Evolutionary conservation across 441 rosid species (phyloP), one percentile per base, ranked within the genome.

Genomic region (Adansonia rubrostipa): DNA sequence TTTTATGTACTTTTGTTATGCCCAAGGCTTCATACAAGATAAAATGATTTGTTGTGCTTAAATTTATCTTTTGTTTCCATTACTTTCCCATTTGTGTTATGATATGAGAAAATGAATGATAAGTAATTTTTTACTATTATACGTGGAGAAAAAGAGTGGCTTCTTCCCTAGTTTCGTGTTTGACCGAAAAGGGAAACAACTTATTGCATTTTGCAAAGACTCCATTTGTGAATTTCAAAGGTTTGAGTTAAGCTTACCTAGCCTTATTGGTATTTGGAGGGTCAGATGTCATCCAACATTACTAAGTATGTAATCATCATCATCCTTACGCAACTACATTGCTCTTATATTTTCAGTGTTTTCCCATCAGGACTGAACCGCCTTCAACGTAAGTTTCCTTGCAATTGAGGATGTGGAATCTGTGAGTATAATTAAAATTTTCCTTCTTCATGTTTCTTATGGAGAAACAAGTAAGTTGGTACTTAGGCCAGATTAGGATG

Each of bases 351-450:
- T 77, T 71, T 20, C 72, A 70, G 76, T 63, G 60, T 76, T 61
- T 68, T 44, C 53, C 61, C 78, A 51, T 81, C 78, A 0, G 92
- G 95, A 20, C 80, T 93, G 79, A 70, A 82, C 69, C 90, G 98
- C 80, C 92, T 93, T 65, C 98, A 93, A 20, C 82, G 68, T 47
- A 67, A 80, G 78, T 92, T 92, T 80, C 87, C 86, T 45, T 92
- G 95, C 86, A 70, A 77, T 75, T 86, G 73, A 51, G 91, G 80
- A 42, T 6, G 67, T 71, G 87, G 90, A 76, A 67, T 73, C 51
- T 87, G 94, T 91, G 83, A 86, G 91, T 82, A 33, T 53, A 33
- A 54, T 54, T 24, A 7, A 28, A 71, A 51, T 10, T 33, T 53
- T 53, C 3, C n/a, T 15, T 9, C 75, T 71, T 33, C 45, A 2